These are phyloP conservation scores for Penicillium goetzii DNA, from an alignment of 495 filamentous ascomycete species.

Conservation along the genomic window DNA sequence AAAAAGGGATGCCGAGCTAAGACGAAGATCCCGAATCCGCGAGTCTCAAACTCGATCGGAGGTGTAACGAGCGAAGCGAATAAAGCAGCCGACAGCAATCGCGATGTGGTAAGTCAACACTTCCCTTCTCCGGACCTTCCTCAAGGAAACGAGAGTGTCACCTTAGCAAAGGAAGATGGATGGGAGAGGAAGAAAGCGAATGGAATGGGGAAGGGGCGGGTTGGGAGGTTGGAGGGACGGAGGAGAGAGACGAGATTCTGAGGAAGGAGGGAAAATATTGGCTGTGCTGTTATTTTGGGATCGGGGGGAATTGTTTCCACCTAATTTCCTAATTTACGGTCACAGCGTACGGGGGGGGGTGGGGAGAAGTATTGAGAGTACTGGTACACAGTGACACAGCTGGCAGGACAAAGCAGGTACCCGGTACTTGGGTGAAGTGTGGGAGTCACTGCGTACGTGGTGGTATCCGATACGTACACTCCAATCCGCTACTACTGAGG, in stretches of 20 bases:
- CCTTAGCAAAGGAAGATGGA: constrained; percentile 34
- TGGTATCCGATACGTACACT: neutral
- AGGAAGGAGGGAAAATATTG: constrained; percentile 33
- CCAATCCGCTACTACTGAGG: neutral
- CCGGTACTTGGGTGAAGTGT: constrained; percentile 17
- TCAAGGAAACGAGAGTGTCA: constrained; percentile 37
- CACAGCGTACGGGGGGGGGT: constrained; percentile 1
- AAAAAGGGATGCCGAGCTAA: constrained; percentile 21
- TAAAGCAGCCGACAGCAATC: constrained; percentile 12
- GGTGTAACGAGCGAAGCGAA: constrained; percentile 19
- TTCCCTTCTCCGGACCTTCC: constrained; percentile 26
- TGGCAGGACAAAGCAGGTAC: constrained; percentile 14
- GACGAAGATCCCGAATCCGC: constrained; percentile 9
- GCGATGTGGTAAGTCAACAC: constrained; percentile 32
- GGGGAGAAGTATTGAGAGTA: neutral
- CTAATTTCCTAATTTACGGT: constrained; percentile 18
- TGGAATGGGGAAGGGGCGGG: constrained; percentile 28
- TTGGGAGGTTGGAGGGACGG: constrained; percentile 2
- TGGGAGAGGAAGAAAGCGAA: constrained; percentile 38
- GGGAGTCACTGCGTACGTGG: neutral
- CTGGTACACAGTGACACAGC: neutral
- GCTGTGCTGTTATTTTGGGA: constrained; percentile 49
- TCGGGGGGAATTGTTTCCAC: constrained; percentile 24
- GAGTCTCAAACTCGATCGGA: constrained; percentile 31
- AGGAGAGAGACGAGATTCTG: constrained; percentile 7